A percentile compares a stretch with the other conserved stretches of the same genome.
Conservation (phyloP, 768 basidiomycete genomes). For the Lentinula edodes region DNA sequence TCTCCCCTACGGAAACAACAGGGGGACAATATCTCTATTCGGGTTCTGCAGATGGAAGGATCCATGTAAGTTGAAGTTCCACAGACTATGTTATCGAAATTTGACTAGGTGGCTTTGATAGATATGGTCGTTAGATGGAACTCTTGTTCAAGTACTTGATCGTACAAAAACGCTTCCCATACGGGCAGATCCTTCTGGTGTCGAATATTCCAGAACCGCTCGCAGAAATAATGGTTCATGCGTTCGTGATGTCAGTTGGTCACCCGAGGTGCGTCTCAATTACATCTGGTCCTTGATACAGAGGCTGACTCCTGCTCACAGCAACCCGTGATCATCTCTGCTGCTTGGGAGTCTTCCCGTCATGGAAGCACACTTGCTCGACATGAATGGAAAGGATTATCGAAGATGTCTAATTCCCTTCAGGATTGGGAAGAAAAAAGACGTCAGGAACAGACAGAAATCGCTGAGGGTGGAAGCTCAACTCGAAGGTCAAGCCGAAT, state of each 20-base stretch:
- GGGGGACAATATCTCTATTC: slow-evolving; percentile 93
- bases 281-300: not conserved
- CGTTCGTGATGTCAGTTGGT: slow-evolving; percentile 96
- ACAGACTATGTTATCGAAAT: not conserved
- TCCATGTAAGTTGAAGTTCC: slow-evolving; percentile 55
- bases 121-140: slow-evolving; percentile 96
- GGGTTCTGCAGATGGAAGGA: slow-evolving; percentile 78
- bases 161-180: slow-evolving; percentile 69
- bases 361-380: slow-evolving; percentile 77
- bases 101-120: slow-evolving; percentile 23
- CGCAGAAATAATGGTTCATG: slow-evolving; percentile 37
- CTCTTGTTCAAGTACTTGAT: slow-evolving; percentile 78
- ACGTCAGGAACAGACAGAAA: slow-evolving; percentile 17
- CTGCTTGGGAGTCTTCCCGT: slow-evolving; percentile 71
- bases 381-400: slow-evolving; percentile 95
- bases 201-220: slow-evolving; percentile 34
- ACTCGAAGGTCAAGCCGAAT: slow-evolving; percentile 10
- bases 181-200: slow-evolving; percentile 64
- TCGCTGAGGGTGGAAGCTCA: slow-evolving; percentile 19
- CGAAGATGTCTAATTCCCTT: slow-evolving; percentile 58
- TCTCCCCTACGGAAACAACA: slow-evolving; percentile 90
- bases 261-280: slow-evolving; percentile 52
- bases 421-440: slow-evolving; percentile 72
- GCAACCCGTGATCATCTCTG: slow-evolving; percentile 90
- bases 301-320: not conserved